A percentile compares a stretch with the other conserved stretches of the same genome.
Evolutionary conservation across 2,329 filamentous ascomycete genomes (phyloP).

Genomic region (Helminthosporium solani): DNA sequence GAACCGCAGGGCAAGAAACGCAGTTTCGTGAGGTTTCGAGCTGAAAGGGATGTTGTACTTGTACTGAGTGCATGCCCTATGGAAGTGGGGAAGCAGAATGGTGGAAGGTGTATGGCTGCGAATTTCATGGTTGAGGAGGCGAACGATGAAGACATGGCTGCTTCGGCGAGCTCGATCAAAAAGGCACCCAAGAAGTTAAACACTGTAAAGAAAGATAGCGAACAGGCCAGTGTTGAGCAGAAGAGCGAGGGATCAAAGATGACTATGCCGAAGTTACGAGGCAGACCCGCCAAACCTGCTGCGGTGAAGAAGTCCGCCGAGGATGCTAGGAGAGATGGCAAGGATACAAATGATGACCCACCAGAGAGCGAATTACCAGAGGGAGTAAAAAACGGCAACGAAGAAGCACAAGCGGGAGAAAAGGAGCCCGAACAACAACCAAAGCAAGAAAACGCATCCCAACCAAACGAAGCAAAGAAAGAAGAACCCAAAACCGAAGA

Average conservation of each 20-base stretch:
- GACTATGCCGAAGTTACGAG: slow-evolving; percentile 13
- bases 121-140: slow-evolving; percentile 43
- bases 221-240: slow-evolving; percentile 2
- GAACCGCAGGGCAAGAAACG: slow-evolving; percentile 40
- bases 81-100: slow-evolving; percentile 40
- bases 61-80: slow-evolving; percentile 44
- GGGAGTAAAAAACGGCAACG: background rate
- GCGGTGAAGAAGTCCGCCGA: slow-evolving; percentile 12
- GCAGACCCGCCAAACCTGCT: slow-evolving; percentile 15
- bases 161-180: slow-evolving; percentile 19
- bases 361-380: slow-evolving; percentile 4
- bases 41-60: slow-evolving; percentile 40
- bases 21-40: slow-evolving; percentile 35
- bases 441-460: background rate
- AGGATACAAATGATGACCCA: slow-evolving; percentile 4
- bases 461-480: background rate
- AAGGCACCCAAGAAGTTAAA: slow-evolving; percentile 22
- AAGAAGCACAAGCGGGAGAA: background rate
- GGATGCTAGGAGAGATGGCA: background rate
- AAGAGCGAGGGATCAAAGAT: slow-evolving; percentile 3
- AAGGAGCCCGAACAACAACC: background rate
- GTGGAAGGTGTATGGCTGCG: slow-evolving; percentile 41
- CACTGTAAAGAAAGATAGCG: background rate
- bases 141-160: slow-evolving; percentile 24
- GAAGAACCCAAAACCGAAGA: slow-evolving; percentile 10